Evolutionary conservation across 1,139 yeast species (phyloP), one percentile per base, ranked within the genome.

Genomic region (Saccharomyces hybrid): DNA sequence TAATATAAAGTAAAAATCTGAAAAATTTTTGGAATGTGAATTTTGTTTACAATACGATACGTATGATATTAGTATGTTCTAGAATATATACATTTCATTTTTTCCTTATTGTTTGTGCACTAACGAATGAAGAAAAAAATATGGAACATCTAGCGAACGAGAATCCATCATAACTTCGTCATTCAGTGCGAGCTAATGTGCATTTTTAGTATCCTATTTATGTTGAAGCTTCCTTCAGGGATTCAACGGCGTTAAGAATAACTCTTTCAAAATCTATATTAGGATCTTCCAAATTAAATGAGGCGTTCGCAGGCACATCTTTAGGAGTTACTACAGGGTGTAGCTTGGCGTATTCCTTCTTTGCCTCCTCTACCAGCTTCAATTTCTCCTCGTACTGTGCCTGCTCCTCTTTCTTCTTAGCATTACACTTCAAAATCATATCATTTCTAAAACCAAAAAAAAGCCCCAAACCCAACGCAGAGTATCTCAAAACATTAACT

Each of bases 371-470:
- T 68, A 93, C 88, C 71, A 90, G 81, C 68, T 85, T 82, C 73
- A 83, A 83, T 74, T 88, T 83, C 63, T 80, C 77, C 62, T 81
- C 78, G 73, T 78, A 88, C 59, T 81, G 83, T 51, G 74, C 76
- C 55, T 78, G 77, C 64, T 82, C 86, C 56, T 78, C 79, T 68
- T 80, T 76, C 69, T 79, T 77, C 53, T 73, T 76, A 59, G 85
- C 90, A 55, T 78, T 77, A 41, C 80, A 69, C 66, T 84, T 83
- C 66, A 90, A 79, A 55, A 80, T 74, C 68, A 80, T 76, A 76
- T 95, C 87, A 79, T 89, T 96, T 73, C 81, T 79, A 64, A 91
- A 88, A 64, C 99, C 99, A 76, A 88, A 89, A 58, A 82, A 79
- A 60, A 91, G 77, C 74, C 99, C 99, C 64, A 90, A 82, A 58